Base-by-base conservation (phyloP, 163 green algal species). In the Smithsoniella earleae region DNA sequence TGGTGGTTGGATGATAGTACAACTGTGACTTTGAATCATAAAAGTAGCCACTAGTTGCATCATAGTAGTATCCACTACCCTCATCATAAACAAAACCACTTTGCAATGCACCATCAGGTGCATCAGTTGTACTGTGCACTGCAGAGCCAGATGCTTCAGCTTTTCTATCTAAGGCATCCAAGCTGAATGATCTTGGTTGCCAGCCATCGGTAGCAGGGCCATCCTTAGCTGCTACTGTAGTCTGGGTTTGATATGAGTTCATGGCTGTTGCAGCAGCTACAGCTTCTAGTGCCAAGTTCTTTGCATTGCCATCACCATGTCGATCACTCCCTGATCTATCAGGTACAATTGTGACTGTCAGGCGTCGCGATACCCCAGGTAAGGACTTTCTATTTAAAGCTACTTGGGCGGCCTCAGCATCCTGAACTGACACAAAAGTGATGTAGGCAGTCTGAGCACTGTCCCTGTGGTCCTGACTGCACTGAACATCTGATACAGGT, bases 1-100 rank as follows among this genome's bases (percentile, higher is more conserved):
- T 30, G 22, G 58, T 69, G n/a, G n/a, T 69, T 30, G 58, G 20
- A 44, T 69, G 58, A 34, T 69, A 69, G 58, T 69, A 69, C 20
- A 69, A 33, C 25, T 69, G 58, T 10, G 58, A 45, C 6, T 5
- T 34, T 69, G 58, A 8, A 69, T 69, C 58, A 36, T 69, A 69
- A 13, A 43, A 69, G 25, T 69, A 69, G 5, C 58, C 58, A 38
- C n/a, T 69, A n/a, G 27, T 31, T 13, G 58, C 58, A 43, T 69
- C 58, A 69, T 69, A 69, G 27, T 69, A 69, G 58, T 69, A 69
- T 4, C 58, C 58, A 44, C 58, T 69, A 3, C 30, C 20, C 1
- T 30, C 58, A 43, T 69, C 58, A 38, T 43, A 69, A 33, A 69
- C 58, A 38, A 69, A 69, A 3, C 58, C 58, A 33, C 30, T 18